A percentile compares a stretch with the other conserved stretches of the same genome.
phyloP scores from a whole-genome alignment of 768 basidiomycete genomes.

The Dentipellis sp. region DNA sequence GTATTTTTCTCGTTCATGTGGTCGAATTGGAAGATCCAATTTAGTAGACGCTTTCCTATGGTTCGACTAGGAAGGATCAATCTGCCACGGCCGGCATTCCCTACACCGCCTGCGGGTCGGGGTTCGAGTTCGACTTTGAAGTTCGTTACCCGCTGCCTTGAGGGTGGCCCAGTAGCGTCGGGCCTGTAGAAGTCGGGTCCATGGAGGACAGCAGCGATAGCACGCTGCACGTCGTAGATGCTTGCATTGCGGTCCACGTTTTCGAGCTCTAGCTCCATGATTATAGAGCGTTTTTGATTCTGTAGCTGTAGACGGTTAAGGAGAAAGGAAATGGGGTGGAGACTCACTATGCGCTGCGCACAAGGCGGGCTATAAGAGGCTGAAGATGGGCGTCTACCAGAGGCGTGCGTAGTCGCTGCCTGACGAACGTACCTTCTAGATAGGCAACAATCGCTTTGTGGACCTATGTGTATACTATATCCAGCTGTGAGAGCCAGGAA shows the following conservation, averaged over 20 bases:
- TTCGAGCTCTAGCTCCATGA: slow-evolving; percentile 31
- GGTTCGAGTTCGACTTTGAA: slow-evolving; percentile 50
- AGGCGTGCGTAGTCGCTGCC: too few relatives aligned
- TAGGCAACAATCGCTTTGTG: too few relatives aligned
- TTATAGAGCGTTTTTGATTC: too few relatives aligned
- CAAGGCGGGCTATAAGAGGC: too few relatives aligned
- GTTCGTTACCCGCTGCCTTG: slow-evolving; percentile 32
- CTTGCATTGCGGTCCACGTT: slow-evolving; percentile 30
- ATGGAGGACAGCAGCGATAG: slow-evolving; percentile 49
- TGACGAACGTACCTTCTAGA: too few relatives aligned
- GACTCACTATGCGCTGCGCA: too few relatives aligned
- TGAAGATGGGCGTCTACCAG: too few relatives aligned
- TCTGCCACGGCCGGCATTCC: slow-evolving; percentile 43
- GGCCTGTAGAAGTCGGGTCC: slow-evolving; percentile 36
- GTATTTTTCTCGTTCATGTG: slow-evolving; percentile 9
- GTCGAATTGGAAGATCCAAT: slow-evolving; percentile 26
- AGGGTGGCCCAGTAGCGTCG: slow-evolving; percentile 18
- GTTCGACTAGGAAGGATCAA: slow-evolving; percentile 20
- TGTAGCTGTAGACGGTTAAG: too few relatives aligned
- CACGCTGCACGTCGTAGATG: slow-evolving; percentile 47
- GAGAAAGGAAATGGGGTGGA: too few relatives aligned
- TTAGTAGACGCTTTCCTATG: slow-evolving; percentile 38
- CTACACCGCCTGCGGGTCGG: slow-evolving; percentile 35
- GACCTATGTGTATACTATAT: too few relatives aligned
- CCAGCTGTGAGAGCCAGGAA: too few relatives aligned